These are phyloP conservation scores for Nepenthes gracilis DNA, from an alignment of 148 eudicot genomes.

Conservation along the genomic window DNA sequence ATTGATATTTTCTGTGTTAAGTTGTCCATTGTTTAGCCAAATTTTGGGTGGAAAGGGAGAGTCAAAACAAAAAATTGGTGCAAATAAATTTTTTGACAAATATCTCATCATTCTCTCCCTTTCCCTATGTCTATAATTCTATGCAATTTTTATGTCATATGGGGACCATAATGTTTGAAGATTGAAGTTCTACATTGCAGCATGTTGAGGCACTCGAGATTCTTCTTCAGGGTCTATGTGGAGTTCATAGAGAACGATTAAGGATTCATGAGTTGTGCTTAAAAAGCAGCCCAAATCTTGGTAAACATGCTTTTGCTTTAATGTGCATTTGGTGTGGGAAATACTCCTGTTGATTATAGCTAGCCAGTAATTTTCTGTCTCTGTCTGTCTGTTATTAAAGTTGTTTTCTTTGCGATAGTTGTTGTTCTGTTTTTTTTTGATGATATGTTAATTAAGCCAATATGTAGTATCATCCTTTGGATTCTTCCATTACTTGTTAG, in stretches of 20 bases:
- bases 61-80: no score
- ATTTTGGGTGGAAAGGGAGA: no score
- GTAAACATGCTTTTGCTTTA: conserved; percentile 18
- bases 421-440: no score
- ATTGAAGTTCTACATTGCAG: conserved; percentile 25
- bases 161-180: neutral
- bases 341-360: neutral
- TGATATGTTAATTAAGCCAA: no score
- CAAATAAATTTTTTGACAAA: no score
- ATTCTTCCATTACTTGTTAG: no score
- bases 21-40: no score
- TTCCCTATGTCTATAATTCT: no score
- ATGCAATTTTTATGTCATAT: no score
- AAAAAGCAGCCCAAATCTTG: conserved; percentile 75
- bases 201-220: conserved; percentile 97
- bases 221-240: conserved; percentile 90
- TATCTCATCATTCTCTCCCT: no score
- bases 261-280: conserved; percentile 80
- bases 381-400: neutral
- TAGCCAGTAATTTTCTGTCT: neutral
- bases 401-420: no score
- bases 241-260: conserved; percentile 60
- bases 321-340: neutral
- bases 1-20: neutral
- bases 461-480: no score